Conservation (phyloP, 2,329 filamentous ascomycete genomes). For the Dactylellina drechsleri region DNA sequence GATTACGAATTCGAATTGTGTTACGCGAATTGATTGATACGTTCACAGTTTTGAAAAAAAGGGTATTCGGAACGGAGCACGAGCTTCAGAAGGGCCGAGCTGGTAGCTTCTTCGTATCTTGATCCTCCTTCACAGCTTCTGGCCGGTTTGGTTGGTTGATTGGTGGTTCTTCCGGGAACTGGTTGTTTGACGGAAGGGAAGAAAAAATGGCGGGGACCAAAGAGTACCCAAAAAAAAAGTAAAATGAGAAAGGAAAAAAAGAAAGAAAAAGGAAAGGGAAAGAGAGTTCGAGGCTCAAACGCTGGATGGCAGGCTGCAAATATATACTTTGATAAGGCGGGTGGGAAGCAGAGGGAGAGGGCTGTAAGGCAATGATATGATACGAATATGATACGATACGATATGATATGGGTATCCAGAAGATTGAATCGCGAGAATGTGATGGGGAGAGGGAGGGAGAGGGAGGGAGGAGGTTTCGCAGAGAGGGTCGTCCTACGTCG, state of each 20-base stretch:
- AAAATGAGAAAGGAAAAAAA: not conserved
- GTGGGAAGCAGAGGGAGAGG: not conserved
- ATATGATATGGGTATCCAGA: not conserved
- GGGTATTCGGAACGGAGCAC: constrained; percentile 11
- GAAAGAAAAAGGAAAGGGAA: constrained; percentile 11
- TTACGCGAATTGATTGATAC: constrained; percentile 23
- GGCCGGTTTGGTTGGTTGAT: not conserved
- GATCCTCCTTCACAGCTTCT: not conserved
- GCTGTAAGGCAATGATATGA: not conserved
- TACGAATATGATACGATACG: constrained; percentile 1
- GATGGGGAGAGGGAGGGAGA: not conserved
- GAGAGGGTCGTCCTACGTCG: constrained; percentile 39
- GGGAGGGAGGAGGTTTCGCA: not conserved
- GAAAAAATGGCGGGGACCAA: no score
- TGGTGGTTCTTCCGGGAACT: constrained; percentile 7
- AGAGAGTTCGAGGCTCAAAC: constrained; percentile 33
- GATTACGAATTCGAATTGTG: constrained; percentile 36
- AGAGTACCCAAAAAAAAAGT: no score
- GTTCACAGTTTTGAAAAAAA: no score
- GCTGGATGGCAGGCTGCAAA: constrained; percentile 35
- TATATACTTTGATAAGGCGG: constrained; percentile 14
- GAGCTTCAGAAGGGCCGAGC: constrained; percentile 34
- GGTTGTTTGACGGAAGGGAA: constrained; percentile 17
- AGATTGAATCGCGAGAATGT: not conserved
- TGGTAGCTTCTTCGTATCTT: not conserved